Percentiles rank a stretch among this genome's conserved stretches.
phyloP scores from a whole-genome alignment of 202 grass and related monocot genomes.

The Panicum hallii region DNA sequence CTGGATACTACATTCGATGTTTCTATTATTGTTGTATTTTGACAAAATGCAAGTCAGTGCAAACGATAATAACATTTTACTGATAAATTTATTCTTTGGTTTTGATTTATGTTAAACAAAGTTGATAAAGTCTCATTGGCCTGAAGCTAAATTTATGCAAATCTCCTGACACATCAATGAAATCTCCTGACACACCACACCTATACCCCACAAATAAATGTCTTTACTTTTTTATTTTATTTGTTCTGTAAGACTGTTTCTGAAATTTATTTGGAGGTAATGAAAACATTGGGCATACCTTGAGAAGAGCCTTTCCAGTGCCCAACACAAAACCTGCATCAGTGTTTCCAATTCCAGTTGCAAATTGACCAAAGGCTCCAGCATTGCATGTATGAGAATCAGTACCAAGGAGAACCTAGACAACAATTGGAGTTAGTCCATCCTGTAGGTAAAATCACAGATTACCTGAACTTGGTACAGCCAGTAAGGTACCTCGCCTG shows the following conservation, averaged over 20 bases:
- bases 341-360: slow-evolving; percentile 97
- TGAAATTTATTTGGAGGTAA: slow-evolving; percentile 11
- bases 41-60: neutral
- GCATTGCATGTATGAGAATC: slow-evolving; percentile 98
- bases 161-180: neutral
- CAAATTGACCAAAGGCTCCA: slow-evolving; percentile 96
- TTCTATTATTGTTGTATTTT: neutral
- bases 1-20: neutral
- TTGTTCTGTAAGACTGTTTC: slow-evolving; percentile 2
- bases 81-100: neutral
- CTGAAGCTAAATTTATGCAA: neutral
- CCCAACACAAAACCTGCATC: slow-evolving; percentile 97
- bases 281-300: slow-evolving; percentile 54
- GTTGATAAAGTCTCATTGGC: neutral
- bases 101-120: neutral
- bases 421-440: slow-evolving; percentile 28
- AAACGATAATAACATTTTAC: slow-evolving; percentile 11
- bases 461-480: neutral
- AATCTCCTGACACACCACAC: neutral
- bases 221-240: neutral
- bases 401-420: slow-evolving; percentile 90
- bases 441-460: neutral
- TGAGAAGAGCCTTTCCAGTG: slow-evolving; percentile 89
- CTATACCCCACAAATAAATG: neutral
- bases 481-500: slow-evolving; percentile 71